These are phyloP conservation scores for Rhodosporidiobolus odoratus DNA, from an alignment of 768 basidiomycete genomes.

Conservation along the genomic window DNA sequence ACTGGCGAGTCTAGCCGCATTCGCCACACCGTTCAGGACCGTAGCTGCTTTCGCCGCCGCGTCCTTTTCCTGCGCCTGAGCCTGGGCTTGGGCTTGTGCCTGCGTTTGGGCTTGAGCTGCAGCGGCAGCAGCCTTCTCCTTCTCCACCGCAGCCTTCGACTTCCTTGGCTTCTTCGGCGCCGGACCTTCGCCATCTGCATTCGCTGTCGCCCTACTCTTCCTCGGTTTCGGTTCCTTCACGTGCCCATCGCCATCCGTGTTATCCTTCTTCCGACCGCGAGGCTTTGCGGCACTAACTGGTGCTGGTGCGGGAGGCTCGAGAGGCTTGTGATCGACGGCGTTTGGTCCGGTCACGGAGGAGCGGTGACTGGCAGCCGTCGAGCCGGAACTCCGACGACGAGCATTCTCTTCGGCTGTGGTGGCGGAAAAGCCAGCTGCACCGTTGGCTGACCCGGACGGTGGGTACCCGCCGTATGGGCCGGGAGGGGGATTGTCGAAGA, in stretches of 20 bases:
- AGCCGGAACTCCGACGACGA: slow-evolving; percentile 22
- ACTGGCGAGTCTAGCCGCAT: slow-evolving; percentile 49
- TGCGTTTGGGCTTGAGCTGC: too few species aligned
- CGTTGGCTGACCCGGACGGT: not conserved
- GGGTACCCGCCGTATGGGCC: slow-evolving; percentile 20
- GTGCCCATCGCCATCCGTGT: slow-evolving; percentile 21
- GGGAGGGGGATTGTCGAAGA: slow-evolving; percentile 18
- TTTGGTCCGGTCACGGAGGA: not conserved
- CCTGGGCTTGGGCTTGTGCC: too few species aligned
- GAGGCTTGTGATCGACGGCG: slow-evolving; percentile 10
- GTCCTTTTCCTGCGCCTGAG: slow-evolving; percentile 45
- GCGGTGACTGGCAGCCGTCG: slow-evolving; percentile 6
- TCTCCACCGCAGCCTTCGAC: slow-evolving; percentile 19
- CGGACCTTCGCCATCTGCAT: slow-evolving; percentile 17
- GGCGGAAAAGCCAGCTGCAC: not conserved
- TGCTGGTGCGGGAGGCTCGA: not conserved
- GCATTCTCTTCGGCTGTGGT: slow-evolving; percentile 13
- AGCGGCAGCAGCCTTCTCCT: slow-evolving; percentile 10
- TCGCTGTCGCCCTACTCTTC: slow-evolving; percentile 13
- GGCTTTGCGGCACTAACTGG: slow-evolving; percentile 19
- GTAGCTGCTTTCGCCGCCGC: slow-evolving; percentile 59
- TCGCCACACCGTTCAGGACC: slow-evolving; percentile 47
- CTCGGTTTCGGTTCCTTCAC: slow-evolving; percentile 39
- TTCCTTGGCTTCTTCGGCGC: slow-evolving; percentile 27
- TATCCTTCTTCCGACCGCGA: slow-evolving; percentile 37